Percentiles rank a stretch among this genome's conserved stretches.
phyloP scores from a whole-genome alignment of 805 yeast genomes.

The Candida cerambycidarum region DNA sequence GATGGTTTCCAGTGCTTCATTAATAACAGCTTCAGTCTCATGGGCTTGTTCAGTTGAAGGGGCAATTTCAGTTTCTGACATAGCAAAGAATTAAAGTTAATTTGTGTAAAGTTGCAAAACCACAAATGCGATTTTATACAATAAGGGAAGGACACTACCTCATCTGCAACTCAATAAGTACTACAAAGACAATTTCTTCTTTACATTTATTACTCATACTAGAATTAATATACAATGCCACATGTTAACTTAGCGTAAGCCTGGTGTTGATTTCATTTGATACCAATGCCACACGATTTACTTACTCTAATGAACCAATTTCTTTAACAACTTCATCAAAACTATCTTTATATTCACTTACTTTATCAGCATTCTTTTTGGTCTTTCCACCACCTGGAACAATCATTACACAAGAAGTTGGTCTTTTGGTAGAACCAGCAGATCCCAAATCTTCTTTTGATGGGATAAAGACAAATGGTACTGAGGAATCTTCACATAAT shows the following conservation, averaged over 20 bases:
- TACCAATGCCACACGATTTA: too few relatives aligned
- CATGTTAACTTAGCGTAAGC: too few relatives aligned
- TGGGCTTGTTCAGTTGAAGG: neutral
- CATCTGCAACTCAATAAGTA: too few relatives aligned
- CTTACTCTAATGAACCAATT: slow-evolving; percentile 49
- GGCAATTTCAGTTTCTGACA: neutral
- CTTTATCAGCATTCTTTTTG: slow-evolving; percentile 68
- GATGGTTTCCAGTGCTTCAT: neutral
- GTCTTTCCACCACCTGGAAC: slow-evolving; percentile 93
- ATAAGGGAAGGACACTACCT: neutral
- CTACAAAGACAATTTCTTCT: too few relatives aligned
- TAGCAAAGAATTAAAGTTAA: slow-evolving; percentile 2
- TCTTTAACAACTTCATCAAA: slow-evolving; percentile 95
- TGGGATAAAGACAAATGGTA: slow-evolving; percentile 91
- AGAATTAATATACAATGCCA: slow-evolving; percentile 7
- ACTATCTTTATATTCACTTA: slow-evolving; percentile 84
- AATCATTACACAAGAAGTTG: slow-evolving; percentile 95
- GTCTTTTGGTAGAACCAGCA: slow-evolving; percentile 99
- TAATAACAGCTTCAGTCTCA: neutral
- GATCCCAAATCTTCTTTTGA: slow-evolving; percentile 98
- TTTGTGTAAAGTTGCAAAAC: neutral
- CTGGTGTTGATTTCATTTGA: too few relatives aligned
- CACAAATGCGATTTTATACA: neutral
- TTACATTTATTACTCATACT: too few relatives aligned
- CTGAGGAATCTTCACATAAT: slow-evolving; percentile 89